Conservation (phyloP, 192 early-diverging fungal species). For the Gonapodya sp. region DNA sequence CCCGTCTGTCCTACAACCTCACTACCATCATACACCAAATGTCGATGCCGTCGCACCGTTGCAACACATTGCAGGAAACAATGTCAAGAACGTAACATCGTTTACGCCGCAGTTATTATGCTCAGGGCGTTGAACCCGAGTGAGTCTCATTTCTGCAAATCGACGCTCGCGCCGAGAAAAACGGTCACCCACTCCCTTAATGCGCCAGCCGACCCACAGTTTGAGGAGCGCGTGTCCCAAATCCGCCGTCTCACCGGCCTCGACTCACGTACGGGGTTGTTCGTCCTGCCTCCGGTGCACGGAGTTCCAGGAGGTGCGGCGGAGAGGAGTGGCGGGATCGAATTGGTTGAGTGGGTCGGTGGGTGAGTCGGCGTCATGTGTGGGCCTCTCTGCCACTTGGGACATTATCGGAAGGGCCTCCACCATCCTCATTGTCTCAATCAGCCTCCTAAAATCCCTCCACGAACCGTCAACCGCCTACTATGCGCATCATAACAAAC, state of each 20-base stretch:
- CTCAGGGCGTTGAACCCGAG: background rate
- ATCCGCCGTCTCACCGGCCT: constrained; percentile 60
- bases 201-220: constrained; percentile 41
- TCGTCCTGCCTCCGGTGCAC: constrained; percentile 33
- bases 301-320: constrained; percentile 16
- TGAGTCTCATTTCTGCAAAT: background rate
- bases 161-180: background rate
- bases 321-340: constrained; percentile 15
- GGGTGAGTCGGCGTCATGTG: too few relatives aligned
- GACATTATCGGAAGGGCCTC: constrained; percentile 10
- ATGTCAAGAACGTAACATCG: background rate
- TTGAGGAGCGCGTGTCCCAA: constrained; percentile 58
- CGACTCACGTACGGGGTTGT: constrained; percentile 59
- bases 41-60: too few relatives aligned
- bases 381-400: too few relatives aligned
- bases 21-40: too few relatives aligned
- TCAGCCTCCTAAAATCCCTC: constrained; percentile 53
- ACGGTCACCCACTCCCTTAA: background rate
- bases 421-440: constrained; percentile 3
- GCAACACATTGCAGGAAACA: background rate
- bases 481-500: constrained; percentile 67
- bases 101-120: background rate
- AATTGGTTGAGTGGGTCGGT: constrained; percentile 51
- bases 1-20: too few relatives aligned
- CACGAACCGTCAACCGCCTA: constrained; percentile 60